Evolutionary conservation across 768 basidiomycete species (phyloP), one percentile per base, ranked within the genome.

Genomic region (Dacryopinax spathularia): DNA sequence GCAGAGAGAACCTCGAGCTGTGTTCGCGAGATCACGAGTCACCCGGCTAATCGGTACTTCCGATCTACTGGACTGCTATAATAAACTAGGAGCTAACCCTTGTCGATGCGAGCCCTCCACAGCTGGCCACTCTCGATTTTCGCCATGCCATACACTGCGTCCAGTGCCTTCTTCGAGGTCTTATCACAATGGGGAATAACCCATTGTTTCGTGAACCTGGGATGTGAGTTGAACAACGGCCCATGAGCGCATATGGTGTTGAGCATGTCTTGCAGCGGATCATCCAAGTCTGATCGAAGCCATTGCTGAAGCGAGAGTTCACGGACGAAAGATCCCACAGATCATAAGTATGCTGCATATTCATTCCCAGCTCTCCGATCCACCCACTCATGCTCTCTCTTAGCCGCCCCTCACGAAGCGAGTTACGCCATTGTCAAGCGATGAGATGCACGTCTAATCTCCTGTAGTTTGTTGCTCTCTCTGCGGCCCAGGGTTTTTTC

Each of bases 401-500:
- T n/a, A 44, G 43, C 43, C 22, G 43, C 43, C 7, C 43, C 7
- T 12, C 43, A 44, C 43, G 43, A 44, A 22, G 43, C 25, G 10
- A 20, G 43, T 44, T 22, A 7, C 22, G 43, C 43, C 22, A 22
- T 6, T 7, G n/a, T 44, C 12, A 22, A 15, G 13, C 25, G 13
- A 20, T 13, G 10, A 15, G 9, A 20, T 22, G 43, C 12, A n/a
- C n/a, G n/a, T n/a, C 25, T 44, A 13, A 44, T 15, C 10, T 13
- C 43, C 25, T 72, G 60, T n/a, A 44, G 43, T 44, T 44, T 44
- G 87, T 87, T 3, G 87, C 84, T 0, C 71, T 88, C 41, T 85
- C 80, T 65, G 82, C 84, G 13, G 87, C 87, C 0, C 87, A 88
- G 62, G 87, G 84, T 0, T 88, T 84, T 67, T 82, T 82, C 0